These are phyloP conservation scores for Moricandia arvensis DNA, from an alignment of 345 rosid genomes.

Conservation along the genomic window DNA sequence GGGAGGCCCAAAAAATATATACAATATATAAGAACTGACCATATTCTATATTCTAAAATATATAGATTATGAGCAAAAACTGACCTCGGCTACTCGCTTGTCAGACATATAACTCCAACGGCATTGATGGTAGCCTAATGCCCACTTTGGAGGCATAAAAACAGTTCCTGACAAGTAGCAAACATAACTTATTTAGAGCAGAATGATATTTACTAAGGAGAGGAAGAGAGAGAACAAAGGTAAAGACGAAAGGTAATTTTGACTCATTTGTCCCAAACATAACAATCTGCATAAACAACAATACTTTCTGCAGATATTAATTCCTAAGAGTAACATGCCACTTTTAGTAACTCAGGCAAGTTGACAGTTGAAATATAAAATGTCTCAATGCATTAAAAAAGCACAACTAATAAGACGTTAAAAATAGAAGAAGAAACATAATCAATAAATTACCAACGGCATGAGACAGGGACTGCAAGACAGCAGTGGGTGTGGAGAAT, in stretches of 20 bases:
- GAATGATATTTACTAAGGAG: neutral
- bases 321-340: neutral
- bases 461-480: slow-evolving; percentile 67
- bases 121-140: slow-evolving; percentile 92
- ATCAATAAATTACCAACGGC: slow-evolving; percentile 65
- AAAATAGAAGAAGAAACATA: neutral
- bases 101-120: slow-evolving; percentile 92
- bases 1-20: neutral
- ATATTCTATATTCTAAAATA: neutral
- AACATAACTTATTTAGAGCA: neutral
- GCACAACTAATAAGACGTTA: slow-evolving; percentile 1
- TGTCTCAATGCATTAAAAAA: neutral
- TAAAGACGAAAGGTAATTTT: neutral
- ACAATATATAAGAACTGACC: neutral
- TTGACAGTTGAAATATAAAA: neutral
- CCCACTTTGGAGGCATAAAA: slow-evolving; percentile 97
- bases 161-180: slow-evolving; percentile 54
- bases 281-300: neutral
- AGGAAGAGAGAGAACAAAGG: neutral
- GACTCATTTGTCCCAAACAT: neutral
- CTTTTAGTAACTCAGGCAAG: neutral
- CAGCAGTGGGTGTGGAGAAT: slow-evolving; percentile 66
- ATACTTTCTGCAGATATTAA: neutral
- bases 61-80: slow-evolving; percentile 4
- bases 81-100: slow-evolving; percentile 75